A percentile compares a stretch with the other conserved stretches of the same genome.
phyloP scores from a whole-genome alignment of 164 flowering plant species.

The Houttuynia cordata region DNA sequence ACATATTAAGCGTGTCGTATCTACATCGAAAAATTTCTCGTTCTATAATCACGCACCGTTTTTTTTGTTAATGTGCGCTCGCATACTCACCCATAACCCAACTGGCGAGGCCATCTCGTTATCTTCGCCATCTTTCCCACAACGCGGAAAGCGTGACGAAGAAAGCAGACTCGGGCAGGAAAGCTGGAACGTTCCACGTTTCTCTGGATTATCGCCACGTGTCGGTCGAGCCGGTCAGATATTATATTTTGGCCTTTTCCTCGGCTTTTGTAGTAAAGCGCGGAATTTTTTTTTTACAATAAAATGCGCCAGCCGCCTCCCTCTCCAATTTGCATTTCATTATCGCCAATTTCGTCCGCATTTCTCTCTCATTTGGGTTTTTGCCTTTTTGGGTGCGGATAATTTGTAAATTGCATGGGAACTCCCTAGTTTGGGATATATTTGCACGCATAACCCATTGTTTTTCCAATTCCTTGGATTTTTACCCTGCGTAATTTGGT shows the following conservation, averaged over 20 bases:
- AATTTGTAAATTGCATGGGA: too few species aligned
- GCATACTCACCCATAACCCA: too few species aligned
- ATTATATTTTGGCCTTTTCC: neutral
- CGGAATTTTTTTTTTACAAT: slow-evolving; percentile 1
- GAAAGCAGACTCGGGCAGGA: too few species aligned
- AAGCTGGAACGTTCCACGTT: neutral
- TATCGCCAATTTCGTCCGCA: neutral
- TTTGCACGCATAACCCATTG: too few species aligned
- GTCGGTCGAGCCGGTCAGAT: slow-evolving; percentile 1
- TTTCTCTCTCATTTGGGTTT: neutral
- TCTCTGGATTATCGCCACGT: neutral
- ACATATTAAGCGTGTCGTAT: too few species aligned
- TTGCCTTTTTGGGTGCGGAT: neutral
- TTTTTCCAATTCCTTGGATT: too few species aligned
- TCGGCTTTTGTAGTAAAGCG: neutral
- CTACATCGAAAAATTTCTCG: too few species aligned
- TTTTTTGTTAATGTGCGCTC: too few species aligned
- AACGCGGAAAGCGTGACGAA: slow-evolving; percentile 1
- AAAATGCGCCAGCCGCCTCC: neutral
- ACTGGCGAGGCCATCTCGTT: too few species aligned
- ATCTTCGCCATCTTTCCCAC: neutral
- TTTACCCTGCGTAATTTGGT: too few species aligned
- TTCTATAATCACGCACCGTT: too few species aligned
- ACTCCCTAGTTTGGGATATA: too few species aligned
- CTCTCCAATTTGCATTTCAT: neutral